A percentile compares a stretch with the other conserved stretches of the same genome.
Evolutionary conservation across 2,329 filamentous ascomycete species (phyloP).

Genomic region (Capronia americana): DNA sequence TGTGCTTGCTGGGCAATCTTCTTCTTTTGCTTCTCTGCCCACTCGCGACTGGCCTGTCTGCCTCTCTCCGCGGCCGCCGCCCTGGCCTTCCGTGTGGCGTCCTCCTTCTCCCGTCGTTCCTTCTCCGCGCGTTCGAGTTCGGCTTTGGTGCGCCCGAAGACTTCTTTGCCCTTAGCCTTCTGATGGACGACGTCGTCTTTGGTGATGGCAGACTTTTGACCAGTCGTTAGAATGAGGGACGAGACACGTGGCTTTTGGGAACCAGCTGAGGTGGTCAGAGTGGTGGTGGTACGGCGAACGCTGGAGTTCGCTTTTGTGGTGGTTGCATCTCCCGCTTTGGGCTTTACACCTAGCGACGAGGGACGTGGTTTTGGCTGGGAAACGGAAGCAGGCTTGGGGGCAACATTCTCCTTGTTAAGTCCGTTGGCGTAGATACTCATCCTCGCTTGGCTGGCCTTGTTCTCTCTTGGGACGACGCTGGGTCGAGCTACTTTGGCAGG

Average conservation of each 20-base stretch:
- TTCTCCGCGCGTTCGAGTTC: conserved; percentile 40
- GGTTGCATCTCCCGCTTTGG: conserved; percentile 11
- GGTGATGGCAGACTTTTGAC: conserved; percentile 35
- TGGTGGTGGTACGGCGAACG: conserved; percentile 31
- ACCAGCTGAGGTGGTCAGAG: not conserved
- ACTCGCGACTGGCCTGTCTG: conserved; percentile 45
- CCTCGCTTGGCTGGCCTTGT: conserved; percentile 54
- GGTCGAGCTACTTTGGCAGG: conserved; percentile 45
- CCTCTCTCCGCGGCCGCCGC: conserved; percentile 46
- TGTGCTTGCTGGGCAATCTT: conserved; percentile 30
- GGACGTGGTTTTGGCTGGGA: conserved; percentile 23
- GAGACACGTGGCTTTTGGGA: conserved; percentile 28
- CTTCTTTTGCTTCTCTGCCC: conserved; percentile 46
- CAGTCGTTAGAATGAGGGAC: conserved; percentile 28
- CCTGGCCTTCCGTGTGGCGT: conserved; percentile 44
- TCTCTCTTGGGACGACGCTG: conserved; percentile 49
- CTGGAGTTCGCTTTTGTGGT: conserved; percentile 29
- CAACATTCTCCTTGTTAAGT: conserved; percentile 37
- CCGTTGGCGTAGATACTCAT: conserved; percentile 44
- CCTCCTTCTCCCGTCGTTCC: conserved; percentile 44
- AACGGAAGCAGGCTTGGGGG: conserved; percentile 18
- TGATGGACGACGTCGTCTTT: conserved; percentile 37
- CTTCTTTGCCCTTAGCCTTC: conserved; percentile 43
- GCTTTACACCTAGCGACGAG: conserved; percentile 20
- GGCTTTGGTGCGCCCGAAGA: conserved; percentile 40